Conservation (phyloP, 805 yeast genomes). For the Wickerhamiella kurtzmanii region DNA sequence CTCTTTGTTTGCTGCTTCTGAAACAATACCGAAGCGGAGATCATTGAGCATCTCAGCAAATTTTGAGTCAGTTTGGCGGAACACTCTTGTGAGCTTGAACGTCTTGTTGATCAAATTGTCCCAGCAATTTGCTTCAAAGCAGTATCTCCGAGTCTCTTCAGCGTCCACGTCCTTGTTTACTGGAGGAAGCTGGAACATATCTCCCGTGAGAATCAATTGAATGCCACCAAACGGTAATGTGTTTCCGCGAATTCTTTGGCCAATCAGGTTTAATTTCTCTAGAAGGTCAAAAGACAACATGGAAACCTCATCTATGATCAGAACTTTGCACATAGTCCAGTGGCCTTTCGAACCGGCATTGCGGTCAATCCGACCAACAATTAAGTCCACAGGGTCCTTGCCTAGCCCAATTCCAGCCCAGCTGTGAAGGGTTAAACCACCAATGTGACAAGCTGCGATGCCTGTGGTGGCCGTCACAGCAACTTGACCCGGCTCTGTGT, state of each 20-base stretch:
- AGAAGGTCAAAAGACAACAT: conserved; percentile 78
- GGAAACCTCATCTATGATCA: conserved; percentile 84
- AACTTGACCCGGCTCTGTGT: conserved; percentile 37
- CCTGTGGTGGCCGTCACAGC: conserved; percentile 96
- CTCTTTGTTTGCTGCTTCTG: conserved; percentile 33
- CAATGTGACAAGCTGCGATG: conserved; percentile 85
- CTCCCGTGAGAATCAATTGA: conserved; percentile 84
- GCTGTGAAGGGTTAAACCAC: conserved; percentile 77
- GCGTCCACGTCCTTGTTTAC: conserved; percentile 30
- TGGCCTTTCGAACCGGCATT: conserved; percentile 33
- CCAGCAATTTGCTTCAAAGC: conserved; percentile 74
- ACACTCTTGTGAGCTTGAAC: conserved; percentile 61
- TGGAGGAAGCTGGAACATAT: conserved; percentile 92
- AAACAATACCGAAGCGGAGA: conserved; percentile 58
- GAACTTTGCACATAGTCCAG: conserved; percentile 58
- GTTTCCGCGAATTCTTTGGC: conserved; percentile 37
- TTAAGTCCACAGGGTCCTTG: conserved; percentile 32
- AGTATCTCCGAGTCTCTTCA: conserved; percentile 32
- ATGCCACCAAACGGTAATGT: conserved; percentile 82
- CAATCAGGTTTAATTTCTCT: conserved; percentile 61
- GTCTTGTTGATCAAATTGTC: conserved; percentile 45
- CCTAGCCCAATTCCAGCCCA: conserved; percentile 83
- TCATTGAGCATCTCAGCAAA: conserved; percentile 71
- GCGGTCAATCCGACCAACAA: conserved; percentile 37
- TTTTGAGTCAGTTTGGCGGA: conserved; percentile 68